Base-by-base conservation (phyloP, 1,284 basidiomycete species). In the Pterula multifida region DNA sequence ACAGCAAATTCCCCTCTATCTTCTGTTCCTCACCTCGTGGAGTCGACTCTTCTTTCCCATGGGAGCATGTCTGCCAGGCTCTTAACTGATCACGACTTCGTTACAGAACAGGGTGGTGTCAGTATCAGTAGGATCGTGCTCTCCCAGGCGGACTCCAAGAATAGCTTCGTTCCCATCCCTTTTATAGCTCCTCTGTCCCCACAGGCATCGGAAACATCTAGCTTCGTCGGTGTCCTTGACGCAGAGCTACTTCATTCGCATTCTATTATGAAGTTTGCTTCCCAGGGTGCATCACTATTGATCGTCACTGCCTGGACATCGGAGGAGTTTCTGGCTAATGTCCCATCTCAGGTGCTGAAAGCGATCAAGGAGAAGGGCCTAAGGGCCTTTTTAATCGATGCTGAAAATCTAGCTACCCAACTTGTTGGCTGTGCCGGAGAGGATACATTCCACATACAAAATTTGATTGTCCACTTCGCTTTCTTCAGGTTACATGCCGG, bases 401-500 rank as follows among this genome's bases (percentile, higher is more conserved):
- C 74, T 3, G 71, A 72, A 49, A 58, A 57, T 17, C 57, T 76
- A 32, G 70, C 75, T 15, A 60, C 62, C 19, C 58, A 63, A 23
- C 54, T 73, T 22, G 59, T 56, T 2, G 66, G 62, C 15, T 57
- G 64, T 17, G 59, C 61, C n/a, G 62, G 62, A 12, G 55, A 65
- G 6, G 55, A 63, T 2, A 65, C 65, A 50, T 70, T 73, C 32
- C 64, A 68, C 1, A 57, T 78, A 3, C 73, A 81, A 57, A 72
- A 67, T 51, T 60, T 81, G 49, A 56, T 84, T 21, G 71, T 75
- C 21, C 75, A 82, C 53, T 65, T 87, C 12, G 77, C 81, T 0
- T 82, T 89, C 64, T 60, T 89, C 55, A 70, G 83, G 46, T 66
- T 90, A 42, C 90, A 88, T 63, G 68, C 90, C 19, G 85, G 84